phyloP scores from a whole-genome alignment of 2,329 filamentous ascomycete species.

The Ascochyta fabae region DNA sequence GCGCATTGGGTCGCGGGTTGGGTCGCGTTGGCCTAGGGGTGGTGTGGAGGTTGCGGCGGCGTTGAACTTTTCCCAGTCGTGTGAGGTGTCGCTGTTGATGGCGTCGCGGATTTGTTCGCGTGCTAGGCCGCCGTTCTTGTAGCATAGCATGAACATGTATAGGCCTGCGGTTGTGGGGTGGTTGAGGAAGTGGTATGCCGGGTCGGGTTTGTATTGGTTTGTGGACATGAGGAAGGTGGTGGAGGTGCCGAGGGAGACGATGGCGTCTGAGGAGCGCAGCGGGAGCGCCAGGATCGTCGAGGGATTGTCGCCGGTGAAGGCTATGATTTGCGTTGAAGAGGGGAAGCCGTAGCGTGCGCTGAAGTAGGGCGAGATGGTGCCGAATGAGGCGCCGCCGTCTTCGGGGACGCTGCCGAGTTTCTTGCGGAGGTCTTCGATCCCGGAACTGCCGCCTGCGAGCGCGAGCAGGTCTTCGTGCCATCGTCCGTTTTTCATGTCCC shows the following conservation, averaged over 20 bases:
- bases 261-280: constrained; percentile 85
- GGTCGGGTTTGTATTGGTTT: constrained; percentile 85
- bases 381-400: constrained; percentile 82
- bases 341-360: constrained; percentile 78
- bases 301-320: constrained; percentile 96
- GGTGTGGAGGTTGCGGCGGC: constrained; percentile 70
- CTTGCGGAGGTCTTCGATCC: constrained; percentile 68
- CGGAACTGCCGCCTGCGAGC: constrained; percentile 65
- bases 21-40: constrained; percentile 66
- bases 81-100: constrained; percentile 63
- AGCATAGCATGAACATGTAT: constrained; percentile 99
- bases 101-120: constrained; percentile 87
- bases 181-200: constrained; percentile 97
- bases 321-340: constrained; percentile 74
- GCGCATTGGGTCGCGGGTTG: constrained; percentile 67
- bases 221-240: constrained; percentile 99
- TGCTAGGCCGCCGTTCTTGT: constrained; percentile 96
- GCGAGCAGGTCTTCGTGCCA: constrained; percentile 80
- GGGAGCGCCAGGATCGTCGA: constrained; percentile 92
- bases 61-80: constrained; percentile 82
- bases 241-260: constrained; percentile 91
- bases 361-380: constrained; percentile 79
- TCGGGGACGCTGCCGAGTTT: constrained; percentile 83
- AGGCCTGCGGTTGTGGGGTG: constrained; percentile 88
- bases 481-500: constrained; percentile 77